A percentile compares a stretch with the other conserved stretches of the same genome.
Conservation (phyloP, 2,329 filamentous ascomycete genomes). For the Arthrobotrys sphaeroides region DNA sequence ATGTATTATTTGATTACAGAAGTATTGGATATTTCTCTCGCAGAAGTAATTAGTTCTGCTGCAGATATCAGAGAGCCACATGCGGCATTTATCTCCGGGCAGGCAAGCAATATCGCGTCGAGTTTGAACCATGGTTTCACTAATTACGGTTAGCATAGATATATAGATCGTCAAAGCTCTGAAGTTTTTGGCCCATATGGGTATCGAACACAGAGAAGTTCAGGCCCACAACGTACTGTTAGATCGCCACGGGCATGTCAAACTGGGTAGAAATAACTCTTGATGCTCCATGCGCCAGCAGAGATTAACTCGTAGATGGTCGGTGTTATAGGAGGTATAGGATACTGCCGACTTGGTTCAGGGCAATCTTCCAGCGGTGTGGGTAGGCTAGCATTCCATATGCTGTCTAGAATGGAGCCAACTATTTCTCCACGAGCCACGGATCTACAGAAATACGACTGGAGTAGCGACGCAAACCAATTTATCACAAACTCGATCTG, state of each 20-base stretch:
- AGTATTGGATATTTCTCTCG: background rate
- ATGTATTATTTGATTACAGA: background rate
- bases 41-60: background rate
- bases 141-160: background rate
- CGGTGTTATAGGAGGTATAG: background rate
- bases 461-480: background rate
- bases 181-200: background rate
- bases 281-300: too few species aligned
- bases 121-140: background rate
- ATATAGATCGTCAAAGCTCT: background rate
- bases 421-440: background rate
- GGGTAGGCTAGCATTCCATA: background rate
- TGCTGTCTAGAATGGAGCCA: background rate
- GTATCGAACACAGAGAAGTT: background rate
- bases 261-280: background rate
- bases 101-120: background rate
- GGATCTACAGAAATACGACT: background rate
- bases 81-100: background rate
- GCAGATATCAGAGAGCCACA: background rate
- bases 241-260: background rate
- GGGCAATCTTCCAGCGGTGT: background rate
- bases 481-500: background rate
- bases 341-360: background rate
- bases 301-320: too few species aligned
- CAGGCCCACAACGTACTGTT: background rate